phyloP scores from a whole-genome alignment of 2,329 filamentous ascomycete genomes.

The Colletotrichum graminicola region DNA sequence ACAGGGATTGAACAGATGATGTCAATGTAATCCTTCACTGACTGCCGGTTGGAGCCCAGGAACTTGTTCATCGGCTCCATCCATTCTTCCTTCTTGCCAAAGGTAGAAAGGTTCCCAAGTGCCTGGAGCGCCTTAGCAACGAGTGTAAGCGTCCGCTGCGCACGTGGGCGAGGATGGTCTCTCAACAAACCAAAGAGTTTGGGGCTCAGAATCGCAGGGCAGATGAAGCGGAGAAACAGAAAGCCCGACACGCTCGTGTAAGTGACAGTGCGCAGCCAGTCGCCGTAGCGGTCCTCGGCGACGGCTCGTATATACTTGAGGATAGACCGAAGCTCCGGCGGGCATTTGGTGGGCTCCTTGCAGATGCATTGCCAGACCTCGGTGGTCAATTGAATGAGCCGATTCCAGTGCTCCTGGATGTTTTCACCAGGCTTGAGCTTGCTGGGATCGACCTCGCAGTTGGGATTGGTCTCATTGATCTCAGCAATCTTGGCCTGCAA shows the following conservation, averaged over 20 bases:
- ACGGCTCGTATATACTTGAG: conserved; percentile 93
- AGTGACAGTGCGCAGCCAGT: conserved; percentile 87
- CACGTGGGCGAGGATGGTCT: conserved; percentile 85
- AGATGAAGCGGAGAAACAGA: conserved; percentile 93
- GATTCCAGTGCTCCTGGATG: conserved; percentile 84
- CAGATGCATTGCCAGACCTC: conserved; percentile 89
- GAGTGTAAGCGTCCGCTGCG: conserved; percentile 89
- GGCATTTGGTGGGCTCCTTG: conserved; percentile 79
- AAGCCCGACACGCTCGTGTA: conserved; percentile 98
- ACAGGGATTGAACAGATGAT: conserved; percentile 85
- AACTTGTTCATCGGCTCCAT: conserved; percentile 99
- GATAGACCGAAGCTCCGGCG: conserved; percentile 84
- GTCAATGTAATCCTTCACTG: conserved; percentile 90
- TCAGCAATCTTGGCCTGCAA: conserved; percentile 87
- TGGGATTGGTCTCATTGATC: conserved; percentile 89
- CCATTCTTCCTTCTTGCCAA: conserved; percentile 96
- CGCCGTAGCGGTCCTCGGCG: conserved; percentile 93
- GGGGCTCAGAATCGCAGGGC: conserved; percentile 94
- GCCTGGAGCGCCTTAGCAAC: conserved; percentile 94
- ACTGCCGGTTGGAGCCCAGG: conserved; percentile 77
- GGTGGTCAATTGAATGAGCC: conserved; percentile 80
- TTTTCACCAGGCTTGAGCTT: conserved; percentile 76
- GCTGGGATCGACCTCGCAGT: conserved; percentile 96
- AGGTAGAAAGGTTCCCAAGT: conserved; percentile 89
- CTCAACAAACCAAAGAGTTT: conserved; percentile 88